Percentiles rank a stretch among this genome's conserved stretches.
These are phyloP conservation scores for Globisporangium radiosum DNA, from an alignment of 352 stramenopile species.

Conservation along the genomic window DNA sequence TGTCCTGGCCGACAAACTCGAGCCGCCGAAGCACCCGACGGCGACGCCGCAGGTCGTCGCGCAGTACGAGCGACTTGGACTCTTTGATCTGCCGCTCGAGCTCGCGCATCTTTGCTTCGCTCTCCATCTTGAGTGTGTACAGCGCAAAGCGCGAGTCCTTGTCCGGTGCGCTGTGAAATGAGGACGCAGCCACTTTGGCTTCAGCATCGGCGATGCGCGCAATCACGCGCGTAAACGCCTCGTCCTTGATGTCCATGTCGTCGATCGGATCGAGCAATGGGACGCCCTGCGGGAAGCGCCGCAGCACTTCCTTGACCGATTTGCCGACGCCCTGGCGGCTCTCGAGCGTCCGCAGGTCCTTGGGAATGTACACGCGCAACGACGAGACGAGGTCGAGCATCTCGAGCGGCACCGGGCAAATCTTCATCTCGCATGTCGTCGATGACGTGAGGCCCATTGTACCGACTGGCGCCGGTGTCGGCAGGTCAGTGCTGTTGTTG, in stretches of 20 bases:
- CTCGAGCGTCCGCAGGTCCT: constrained; percentile 68
- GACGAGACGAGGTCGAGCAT: constrained; percentile 76
- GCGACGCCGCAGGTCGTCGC: constrained; percentile 93
- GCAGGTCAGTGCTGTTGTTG: constrained; percentile 30
- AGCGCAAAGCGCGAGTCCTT: constrained; percentile 76
- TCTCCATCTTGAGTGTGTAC: constrained; percentile 91
- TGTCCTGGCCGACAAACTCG: constrained; percentile 93
- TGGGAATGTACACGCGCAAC: constrained; percentile 80
- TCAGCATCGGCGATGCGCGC: constrained; percentile 73
- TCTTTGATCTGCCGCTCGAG: constrained; percentile 93
- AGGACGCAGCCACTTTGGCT: constrained; percentile 53
- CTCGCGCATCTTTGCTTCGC: constrained; percentile 88
- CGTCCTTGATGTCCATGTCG: constrained; percentile 92
- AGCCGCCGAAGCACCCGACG: constrained; percentile 95
- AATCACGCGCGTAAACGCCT: constrained; percentile 88
- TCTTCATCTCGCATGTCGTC: constrained; percentile 72
- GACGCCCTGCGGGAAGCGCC: constrained; percentile 75
- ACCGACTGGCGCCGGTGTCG: constrained; percentile 44
- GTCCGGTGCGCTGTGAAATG: constrained; percentile 68
- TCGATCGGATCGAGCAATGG: constrained; percentile 91
- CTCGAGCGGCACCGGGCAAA: constrained; percentile 73
- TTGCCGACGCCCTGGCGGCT: constrained; percentile 73
- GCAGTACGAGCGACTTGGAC: constrained; percentile 94
- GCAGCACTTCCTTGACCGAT: constrained; percentile 71
- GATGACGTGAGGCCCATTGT: constrained; percentile 50